Percentiles rank a stretch among this genome's conserved stretches.
phyloP scores from a whole-genome alignment of 495 filamentous ascomycete species.

The Recurvomyces mirabilis region DNA sequence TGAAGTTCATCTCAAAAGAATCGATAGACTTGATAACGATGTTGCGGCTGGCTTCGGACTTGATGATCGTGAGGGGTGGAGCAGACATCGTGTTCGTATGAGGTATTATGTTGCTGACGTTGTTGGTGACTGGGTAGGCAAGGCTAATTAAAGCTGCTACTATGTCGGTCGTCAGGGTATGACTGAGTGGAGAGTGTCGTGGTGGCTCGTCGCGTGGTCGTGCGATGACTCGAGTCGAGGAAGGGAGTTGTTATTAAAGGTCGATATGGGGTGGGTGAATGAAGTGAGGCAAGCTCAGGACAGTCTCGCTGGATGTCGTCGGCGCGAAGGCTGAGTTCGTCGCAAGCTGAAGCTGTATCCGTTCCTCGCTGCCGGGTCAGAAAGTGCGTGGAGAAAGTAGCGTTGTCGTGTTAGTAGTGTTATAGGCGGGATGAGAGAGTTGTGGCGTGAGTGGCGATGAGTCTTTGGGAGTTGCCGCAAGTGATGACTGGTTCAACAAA shows the following conservation, averaged over 20 bases:
- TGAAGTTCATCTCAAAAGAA: slow-evolving; percentile 2
- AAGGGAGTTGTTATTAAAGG: not conserved
- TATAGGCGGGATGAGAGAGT: no score
- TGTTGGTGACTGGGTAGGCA: slow-evolving; percentile 8
- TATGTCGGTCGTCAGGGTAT: slow-evolving; percentile 4
- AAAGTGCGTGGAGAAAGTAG: no score
- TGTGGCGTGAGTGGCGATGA: no score
- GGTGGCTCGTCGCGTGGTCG: slow-evolving; percentile 1
- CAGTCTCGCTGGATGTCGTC: not conserved
- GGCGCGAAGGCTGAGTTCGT: no score
- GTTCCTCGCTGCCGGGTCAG: no score
- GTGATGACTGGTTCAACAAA: no score
- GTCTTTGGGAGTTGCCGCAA: no score
- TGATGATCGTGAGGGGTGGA: not conserved
- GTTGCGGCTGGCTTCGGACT: slow-evolving; percentile 9
- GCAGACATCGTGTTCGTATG: slow-evolving; percentile 11
- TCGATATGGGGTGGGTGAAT: not conserved
- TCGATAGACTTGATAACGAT: slow-evolving; percentile 16
- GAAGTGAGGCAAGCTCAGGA: slow-evolving; percentile 10
- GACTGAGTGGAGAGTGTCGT: slow-evolving; percentile 14
- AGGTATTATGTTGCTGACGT: not conserved
- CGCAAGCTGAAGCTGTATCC: no score
- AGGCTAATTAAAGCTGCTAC: slow-evolving; percentile 16
- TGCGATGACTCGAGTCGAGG: not conserved
- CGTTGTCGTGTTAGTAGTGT: no score